Percentiles rank a stretch among this genome's conserved stretches.
These are phyloP conservation scores for Suillus bovinus DNA, from an alignment of 768 basidiomycete genomes.

Conservation along the genomic window DNA sequence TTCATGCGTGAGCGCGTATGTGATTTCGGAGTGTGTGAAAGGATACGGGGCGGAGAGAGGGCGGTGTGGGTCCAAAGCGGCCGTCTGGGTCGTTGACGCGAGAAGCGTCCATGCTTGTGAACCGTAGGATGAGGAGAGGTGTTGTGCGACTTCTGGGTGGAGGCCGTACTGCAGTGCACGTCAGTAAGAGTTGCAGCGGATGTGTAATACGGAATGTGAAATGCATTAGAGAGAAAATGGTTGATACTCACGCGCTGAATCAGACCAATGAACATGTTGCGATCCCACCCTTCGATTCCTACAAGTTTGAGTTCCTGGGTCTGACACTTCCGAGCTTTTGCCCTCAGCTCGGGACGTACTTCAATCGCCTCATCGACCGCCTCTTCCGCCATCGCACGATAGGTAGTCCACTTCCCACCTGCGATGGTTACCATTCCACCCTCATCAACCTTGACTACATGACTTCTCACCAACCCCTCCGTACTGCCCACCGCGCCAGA, in stretches of 20 bases:
- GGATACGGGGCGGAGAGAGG: conserved; percentile 70
- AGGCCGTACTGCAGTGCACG: conserved; percentile 67
- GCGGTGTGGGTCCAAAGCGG: conserved; percentile 83
- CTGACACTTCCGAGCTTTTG: conserved; percentile 60
- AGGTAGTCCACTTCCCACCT: conserved; percentile 99
- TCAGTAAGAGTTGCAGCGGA: conserved; percentile 4
- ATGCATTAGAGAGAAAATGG: not conserved
- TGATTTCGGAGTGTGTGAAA: conserved; percentile 71
- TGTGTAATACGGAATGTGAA: no score
- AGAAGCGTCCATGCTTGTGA: conserved; percentile 97
- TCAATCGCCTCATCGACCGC: conserved; percentile 86
- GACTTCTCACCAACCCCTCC: conserved; percentile 88
- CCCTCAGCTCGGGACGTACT: conserved; percentile 61
- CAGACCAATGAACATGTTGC: conserved; percentile 96
- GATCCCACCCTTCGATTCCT: conserved; percentile 92
- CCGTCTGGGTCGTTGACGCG: conserved; percentile 71
- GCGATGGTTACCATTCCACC: conserved; percentile 91
- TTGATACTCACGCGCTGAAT: conserved; percentile 73
- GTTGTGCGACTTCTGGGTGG: conserved; percentile 89
- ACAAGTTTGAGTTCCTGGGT: conserved; percentile 83
- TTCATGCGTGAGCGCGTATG: conserved; percentile 85
- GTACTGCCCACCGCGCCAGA: conserved; percentile 83
- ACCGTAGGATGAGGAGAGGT: conserved; percentile 92
- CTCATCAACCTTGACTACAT: conserved; percentile 82
- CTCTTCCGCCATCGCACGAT: conserved; percentile 94